Base-by-base conservation (phyloP, 345 rosid species). In the Populus alba region DNA sequence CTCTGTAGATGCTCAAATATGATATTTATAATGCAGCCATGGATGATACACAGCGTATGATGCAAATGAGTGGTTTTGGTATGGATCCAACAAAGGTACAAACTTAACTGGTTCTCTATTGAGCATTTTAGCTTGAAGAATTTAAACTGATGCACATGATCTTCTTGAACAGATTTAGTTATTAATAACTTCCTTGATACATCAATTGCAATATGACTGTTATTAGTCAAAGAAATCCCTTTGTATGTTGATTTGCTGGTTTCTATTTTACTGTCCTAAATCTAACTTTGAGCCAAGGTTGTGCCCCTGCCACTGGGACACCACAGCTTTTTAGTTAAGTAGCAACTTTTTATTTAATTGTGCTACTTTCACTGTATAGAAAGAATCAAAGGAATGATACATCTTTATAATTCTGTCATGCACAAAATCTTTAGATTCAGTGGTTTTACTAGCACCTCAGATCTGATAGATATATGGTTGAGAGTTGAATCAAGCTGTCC, bases 11-110 rank as follows among this genome's bases (percentile, higher is more conserved):
- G 12, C 59, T 29, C 27, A 61, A 33, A 13, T 72, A 38, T 41
- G 17, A 70, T 82, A 66, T 69, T 68, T 55, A 29, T 38, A 55
- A 66, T 85, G 88, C 92, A 93, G 99, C 98, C 57, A 88, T 80
- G 66, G 98, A 95, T 76, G 98, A 92, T 73, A 92, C 98, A 0
- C 97, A 92, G 77, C 87, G 93, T 9, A 94, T 96, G 99, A 96
- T 96, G 99, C 99, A 96, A 90, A 96, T 94, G 98, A 85, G 98
- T 85, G 99, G 99, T 8, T 91, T 96, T 86, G 99, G 99, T 79
- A 81, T 90, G 62, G 97, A 95, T 82, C 93, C 99, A 33, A 33
- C 93, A 75, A 93, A 88, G 94, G 99, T 95, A 89, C 59, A 47
- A 75, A 61, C 47, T 73, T 71, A 45, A 68, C 33, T 80, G 65